Base-by-base conservation (phyloP, 73 alveolate species). In the Tetrahymena thermophila region DNA sequence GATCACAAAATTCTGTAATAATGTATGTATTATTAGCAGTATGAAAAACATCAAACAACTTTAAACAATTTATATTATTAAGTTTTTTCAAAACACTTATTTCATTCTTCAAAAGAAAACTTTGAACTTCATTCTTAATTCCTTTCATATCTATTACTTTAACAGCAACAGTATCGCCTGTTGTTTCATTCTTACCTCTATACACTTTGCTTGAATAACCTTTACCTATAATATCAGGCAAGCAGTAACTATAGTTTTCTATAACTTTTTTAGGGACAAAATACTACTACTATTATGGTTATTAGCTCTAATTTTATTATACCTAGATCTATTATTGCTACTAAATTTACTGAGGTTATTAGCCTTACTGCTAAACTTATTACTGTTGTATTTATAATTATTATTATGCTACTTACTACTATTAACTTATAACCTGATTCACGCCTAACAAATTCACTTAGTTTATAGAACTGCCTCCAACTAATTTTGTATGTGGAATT, bases 71-170 rank as follows among this genome's bases (percentile, higher is more conserved):
- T 71, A 56, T 85, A 42, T 84, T 40, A 71, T 35, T 43, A 38
- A 95, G 94, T n/a, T 94, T 85, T 95, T 95, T 95, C 35, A 95
- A 93, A 38, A 94, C 97, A 95, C 42, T 95, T 8, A 95, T 95
- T 89, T 95, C 97, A 85, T 95, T 95, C 85, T 95, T 95, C 31
- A 95, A 71, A 35, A 95, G 85, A 9, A 94, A 85, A 35, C 95
- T 94, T 35, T 95, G 85, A 93, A 95, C 94, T 71, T 85, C 56
- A 71, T 95, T 58, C 35, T 95, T 95, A 43, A 95, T 94, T 94
- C 93, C 94, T 95, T 95, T 95, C 97, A 95, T 95, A 55, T 95
- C 97, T 85, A 95, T 95, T n/a, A 95, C 97, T 89, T 95, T 95
- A 50, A 95, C 97, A 19, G 97, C 97, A 35, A 95, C 97, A 23